phyloP scores from a whole-genome alignment of 441 rosid genomes.

The Syzygium syzygioides region DNA sequence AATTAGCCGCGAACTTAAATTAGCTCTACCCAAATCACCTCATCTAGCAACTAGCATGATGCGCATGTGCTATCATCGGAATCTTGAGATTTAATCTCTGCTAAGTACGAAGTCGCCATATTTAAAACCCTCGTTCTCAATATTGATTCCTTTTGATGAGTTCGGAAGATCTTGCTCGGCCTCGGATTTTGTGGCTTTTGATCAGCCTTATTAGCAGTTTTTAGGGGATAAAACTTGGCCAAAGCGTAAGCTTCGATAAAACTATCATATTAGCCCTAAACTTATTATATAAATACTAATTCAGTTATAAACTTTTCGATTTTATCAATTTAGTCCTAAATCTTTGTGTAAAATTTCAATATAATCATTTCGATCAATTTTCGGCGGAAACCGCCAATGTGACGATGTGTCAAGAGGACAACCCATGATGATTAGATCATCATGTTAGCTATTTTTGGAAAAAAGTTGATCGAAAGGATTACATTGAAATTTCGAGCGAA shows the following conservation, averaged over 20 bases:
- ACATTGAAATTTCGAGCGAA: accelerated
- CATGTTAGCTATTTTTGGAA: background rate
- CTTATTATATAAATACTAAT: accelerated
- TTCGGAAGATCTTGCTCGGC: background rate
- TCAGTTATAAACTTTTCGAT: accelerated
- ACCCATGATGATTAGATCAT: too few species aligned
- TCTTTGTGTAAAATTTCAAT: accelerated
- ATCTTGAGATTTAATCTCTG: background rate
- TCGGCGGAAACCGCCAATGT: accelerated
- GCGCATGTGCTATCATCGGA: background rate
- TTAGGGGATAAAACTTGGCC: too few species aligned
- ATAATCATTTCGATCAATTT: accelerated
- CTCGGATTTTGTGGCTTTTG: background rate
- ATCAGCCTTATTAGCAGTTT: background rate
- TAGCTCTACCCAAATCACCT: background rate
- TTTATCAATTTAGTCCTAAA: accelerated
- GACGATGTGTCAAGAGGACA: background rate
- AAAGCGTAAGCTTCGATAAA: accelerated
- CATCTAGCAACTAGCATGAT: background rate
- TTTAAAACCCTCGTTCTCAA: background rate
- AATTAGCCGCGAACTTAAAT: background rate
- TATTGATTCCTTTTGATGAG: background rate
- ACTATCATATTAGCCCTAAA: background rate
- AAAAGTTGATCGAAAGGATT: accelerated
- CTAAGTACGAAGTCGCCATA: background rate